Evolutionary conservation across 495 filamentous ascomycete genomes (phyloP), one percentile per base, ranked within the genome.

Genomic region (Neurospora hispaniola): DNA sequence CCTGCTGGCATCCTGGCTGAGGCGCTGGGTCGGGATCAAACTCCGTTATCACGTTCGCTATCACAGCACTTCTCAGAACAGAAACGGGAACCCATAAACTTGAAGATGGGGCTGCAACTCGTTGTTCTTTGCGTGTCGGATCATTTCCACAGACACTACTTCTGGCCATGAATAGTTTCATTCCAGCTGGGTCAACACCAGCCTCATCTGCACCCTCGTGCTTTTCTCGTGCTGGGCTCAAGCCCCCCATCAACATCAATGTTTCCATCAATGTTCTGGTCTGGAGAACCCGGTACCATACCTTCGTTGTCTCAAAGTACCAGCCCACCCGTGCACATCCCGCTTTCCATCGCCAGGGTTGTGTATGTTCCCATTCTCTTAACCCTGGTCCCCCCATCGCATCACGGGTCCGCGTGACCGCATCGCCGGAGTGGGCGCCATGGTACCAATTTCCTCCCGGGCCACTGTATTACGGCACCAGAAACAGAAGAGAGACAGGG

Each of bases 341-440:
- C 54, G 54, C 54, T 66, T 66, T 66, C 54, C 54, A 66, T 66
- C 1, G 12, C 48, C 48, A 59, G 48, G 54, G 54, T 62, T 62
- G 27, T 62, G 23, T 62, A 62, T 38, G 6, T 14, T 4, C 23
- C 23, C 54, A 62, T 12, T 8, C 11, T 12, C 54, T 7, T 18
- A 66, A 66, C 54, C 54, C 27, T 66, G 54, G 6, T 18, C 10
- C 12, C 27, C 54, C 54, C 27, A 35, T 27, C 27, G 27, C 14
- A 35, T 77, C 73, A 74, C 72, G 71, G 71, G 75, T 71, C 73
- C 76, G 70, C 76, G 76, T 78, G 76, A 78, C 71, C 73, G 69
- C 46, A 59, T 70, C 71, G 46, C 27, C 18, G 54, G 54, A 62
- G 54, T 62, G 54, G 27, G 23, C 2, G 27, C 6, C 54, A 27